Evolutionary conservation across 2,329 filamentous ascomycete species (phyloP), one percentile per base, ranked within the genome.

Genomic region (Capronia americana): DNA sequence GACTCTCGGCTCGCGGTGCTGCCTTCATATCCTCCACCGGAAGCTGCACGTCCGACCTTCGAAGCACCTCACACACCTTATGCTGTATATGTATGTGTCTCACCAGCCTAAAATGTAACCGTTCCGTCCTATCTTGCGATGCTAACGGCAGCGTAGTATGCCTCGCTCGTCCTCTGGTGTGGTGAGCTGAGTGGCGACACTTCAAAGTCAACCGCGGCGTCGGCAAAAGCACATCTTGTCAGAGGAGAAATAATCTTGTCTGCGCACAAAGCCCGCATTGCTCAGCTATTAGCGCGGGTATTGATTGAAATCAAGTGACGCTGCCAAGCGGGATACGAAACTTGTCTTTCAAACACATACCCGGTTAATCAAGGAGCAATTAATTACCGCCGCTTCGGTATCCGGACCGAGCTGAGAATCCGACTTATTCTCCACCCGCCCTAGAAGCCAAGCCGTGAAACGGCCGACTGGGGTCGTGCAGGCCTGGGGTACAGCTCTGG

Each of bases 31-130:
- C 28, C 62, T 14, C 20, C 46, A 10, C 20, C 65, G 20, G 61
- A 67, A 51, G n/a, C 50, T 28, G 59, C 46, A 51, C 55, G 61
- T 11, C 38, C 59, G 44, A 61, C 65, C 23, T 64, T 55, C 30
- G 65, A 67, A 57, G 57, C 61, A 17, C 65, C 62, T 24, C 65
- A 67, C 46, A 44, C 63, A 14, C 61, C 65, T 26, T 67, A 67
- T 34, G 32, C 32, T 12, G 32, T 34, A 34, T 34, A 34, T 34
- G 32, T 34, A 12, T 12, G 32, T 34, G 32, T 12, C 10, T 34
- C 32, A 12, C 10, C 32, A 10, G 10, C 30, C 32, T 12, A 34
- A 34, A 4, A 3, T 34, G 10, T 34, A 3, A 34, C 10, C 12
- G 11, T 41, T 41, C 34, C 3, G 34, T 41, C 14, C 4, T 41